Base-by-base conservation (phyloP, 2,329 filamentous ascomycete genomes). In the Westerdykella sp. region DNA sequence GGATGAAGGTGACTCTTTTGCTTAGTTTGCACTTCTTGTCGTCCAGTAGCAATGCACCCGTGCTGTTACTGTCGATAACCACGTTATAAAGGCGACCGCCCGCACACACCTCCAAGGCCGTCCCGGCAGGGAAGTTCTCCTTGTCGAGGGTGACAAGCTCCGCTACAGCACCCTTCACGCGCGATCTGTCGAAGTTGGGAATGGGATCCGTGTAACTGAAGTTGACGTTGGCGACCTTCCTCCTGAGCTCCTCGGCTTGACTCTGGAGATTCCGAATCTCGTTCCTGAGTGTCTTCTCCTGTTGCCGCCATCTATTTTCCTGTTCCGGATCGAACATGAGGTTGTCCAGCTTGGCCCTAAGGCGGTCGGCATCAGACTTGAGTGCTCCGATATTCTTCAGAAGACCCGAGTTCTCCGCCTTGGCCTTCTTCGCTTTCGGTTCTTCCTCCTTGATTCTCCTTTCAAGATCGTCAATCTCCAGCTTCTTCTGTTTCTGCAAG, bases 1-100 rank as follows among this genome's bases (percentile, higher is more conserved):
- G 93, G 56, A 98, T 97, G 53, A 98, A 95, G 0, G 93, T 98
- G n/a, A 98, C 90, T 48, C 93, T 82, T 71, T 97, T 96, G 62
- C 86, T 83, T 18, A 98, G 76, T 65, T 86, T 94, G 47, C 93
- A 93, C 40, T 88, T 87, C 60, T 96, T 85, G 3, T 28, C 25
- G 25, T 28, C 25, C 11, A 98, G 79, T 13, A 98, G 75, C 59
- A 96, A 86, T 1, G 90, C 95, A 57, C 91, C 90, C 0, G 91
- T 98, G 34, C 94, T 84, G 46, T 94, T 87, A 1, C 81, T 87
- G 65, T 98, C 94, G 13, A 98, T 93, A 7, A 98, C 93, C 18
- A 98, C 91, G 55, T 98, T 98, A 73, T 98, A 98, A 10, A 98
- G 71, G 36, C 91, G 84, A 12, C 94, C 93, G 51, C 94, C 94